A percentile compares a stretch with the other conserved stretches of the same genome.
These are phyloP conservation scores for Theileria sp. DNA, from an alignment of 169 alveolate genomes.

Conservation along the genomic window DNA sequence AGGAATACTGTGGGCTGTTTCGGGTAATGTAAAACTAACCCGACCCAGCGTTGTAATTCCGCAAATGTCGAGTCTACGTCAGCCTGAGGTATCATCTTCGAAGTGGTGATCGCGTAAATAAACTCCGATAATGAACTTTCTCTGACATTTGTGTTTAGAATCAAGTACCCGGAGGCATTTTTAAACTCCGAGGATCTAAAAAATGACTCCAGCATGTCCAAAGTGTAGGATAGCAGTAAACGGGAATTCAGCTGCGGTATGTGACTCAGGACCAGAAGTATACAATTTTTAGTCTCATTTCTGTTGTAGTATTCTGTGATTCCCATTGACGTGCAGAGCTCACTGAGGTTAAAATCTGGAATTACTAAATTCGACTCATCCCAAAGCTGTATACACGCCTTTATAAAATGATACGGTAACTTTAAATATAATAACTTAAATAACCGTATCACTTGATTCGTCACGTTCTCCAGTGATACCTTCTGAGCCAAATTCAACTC, in stretches of 20 bases:
- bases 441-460: conserved; percentile 31
- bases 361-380: conserved; percentile 13
- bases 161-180: conserved; percentile 34
- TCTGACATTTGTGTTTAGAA: conserved; percentile 33
- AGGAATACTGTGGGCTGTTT: conserved; percentile 58
- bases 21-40: conserved; percentile 31
- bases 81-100: conserved; percentile 23
- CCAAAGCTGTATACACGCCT: conserved; percentile 62
- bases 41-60: conserved; percentile 34
- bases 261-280: conserved; percentile 21
- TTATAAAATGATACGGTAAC: conserved; percentile 61
- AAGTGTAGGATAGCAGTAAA: conserved; percentile 26
- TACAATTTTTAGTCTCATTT: conserved; percentile 19
- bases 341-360: background rate
- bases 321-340: background rate
- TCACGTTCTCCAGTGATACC: conserved; percentile 45
- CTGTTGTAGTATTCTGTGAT: background rate
- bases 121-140: conserved; percentile 54
- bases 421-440: conserved; percentile 36
- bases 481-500: conserved; percentile 25
- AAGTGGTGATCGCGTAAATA: conserved; percentile 30
- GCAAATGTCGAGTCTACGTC: conserved; percentile 41
- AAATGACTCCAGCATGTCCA: conserved; percentile 64
- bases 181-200: conserved; percentile 40
- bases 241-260: conserved; percentile 43